Evolutionary conservation across 805 yeast species (phyloP).

Genomic region (Cyberlindnera xishuangbannaensis): DNA sequence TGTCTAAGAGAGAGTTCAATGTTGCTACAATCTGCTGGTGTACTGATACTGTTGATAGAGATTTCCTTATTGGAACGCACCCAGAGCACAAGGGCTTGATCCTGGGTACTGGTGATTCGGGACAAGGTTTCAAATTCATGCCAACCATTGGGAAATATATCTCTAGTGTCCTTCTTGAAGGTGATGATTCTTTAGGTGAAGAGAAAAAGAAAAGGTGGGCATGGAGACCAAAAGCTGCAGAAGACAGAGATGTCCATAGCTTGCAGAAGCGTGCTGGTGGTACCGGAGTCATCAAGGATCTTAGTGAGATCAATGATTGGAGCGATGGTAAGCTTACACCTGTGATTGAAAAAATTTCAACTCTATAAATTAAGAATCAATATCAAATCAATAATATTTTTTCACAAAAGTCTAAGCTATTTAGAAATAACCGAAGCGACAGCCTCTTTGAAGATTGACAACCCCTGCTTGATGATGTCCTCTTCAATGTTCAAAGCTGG

Average conservation of each 20-base stretch:
- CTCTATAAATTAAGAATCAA: not conserved
- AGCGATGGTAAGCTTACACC: constrained; percentile 10
- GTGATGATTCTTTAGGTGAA: constrained; percentile 25
- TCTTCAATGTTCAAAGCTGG: constrained; percentile 86
- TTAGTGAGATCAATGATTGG: constrained; percentile 25
- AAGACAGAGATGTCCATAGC: constrained; percentile 22
- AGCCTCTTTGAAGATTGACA: constrained; percentile 59
- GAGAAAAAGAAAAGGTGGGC: constrained; percentile 26
- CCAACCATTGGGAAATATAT: constrained; percentile 31
- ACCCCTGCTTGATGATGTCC: constrained; percentile 62
- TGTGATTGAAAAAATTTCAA: constrained; percentile 1
- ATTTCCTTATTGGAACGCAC: constrained; percentile 27
- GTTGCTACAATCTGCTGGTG: constrained; percentile 32
- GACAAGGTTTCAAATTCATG: constrained; percentile 33
- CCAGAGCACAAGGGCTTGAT: constrained; percentile 25
- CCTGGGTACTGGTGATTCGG: constrained; percentile 34
- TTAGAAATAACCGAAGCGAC: constrained; percentile 31
- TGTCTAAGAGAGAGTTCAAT: constrained; percentile 27
- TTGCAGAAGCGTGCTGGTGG: constrained; percentile 29
- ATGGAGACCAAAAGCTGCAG: constrained; percentile 32
- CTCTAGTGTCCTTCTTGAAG: constrained; percentile 27
- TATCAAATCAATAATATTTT: too few species aligned
- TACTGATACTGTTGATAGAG: constrained; percentile 32
- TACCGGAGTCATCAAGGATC: constrained; percentile 24
- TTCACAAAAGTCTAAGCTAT: too few species aligned